Conservation (phyloP, 495 filamentous ascomycete species). For the Aspergillus indologenus region DNA sequence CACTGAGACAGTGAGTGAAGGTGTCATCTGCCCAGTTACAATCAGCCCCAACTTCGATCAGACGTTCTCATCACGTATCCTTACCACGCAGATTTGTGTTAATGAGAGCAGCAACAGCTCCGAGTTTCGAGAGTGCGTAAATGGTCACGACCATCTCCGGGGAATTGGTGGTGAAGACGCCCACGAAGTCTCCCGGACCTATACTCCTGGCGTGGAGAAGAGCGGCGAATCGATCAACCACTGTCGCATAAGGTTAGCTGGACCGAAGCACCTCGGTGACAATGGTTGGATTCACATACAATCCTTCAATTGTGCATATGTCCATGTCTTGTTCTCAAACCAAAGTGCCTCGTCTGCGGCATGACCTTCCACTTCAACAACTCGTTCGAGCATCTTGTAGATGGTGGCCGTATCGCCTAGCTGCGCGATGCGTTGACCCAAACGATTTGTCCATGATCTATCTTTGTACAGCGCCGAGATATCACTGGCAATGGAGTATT, state of each 20-base stretch:
- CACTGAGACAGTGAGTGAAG: conserved; percentile 76
- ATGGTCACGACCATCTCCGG: conserved; percentile 75
- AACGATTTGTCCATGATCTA: conserved; percentile 29
- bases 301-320: conserved; percentile 46
- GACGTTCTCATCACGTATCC: conserved; percentile 15
- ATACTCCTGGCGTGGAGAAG: conserved; percentile 37
- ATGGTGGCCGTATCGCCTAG: conserved; percentile 44
- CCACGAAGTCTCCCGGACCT: conserved; percentile 39
- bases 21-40: conserved; percentile 43
- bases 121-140: conserved; percentile 79
- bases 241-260: conserved; percentile 23
- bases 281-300: conserved; percentile 27
- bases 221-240: conserved; percentile 45
- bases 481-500: conserved; percentile 44
- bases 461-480: conserved; percentile 33
- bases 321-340: conserved; percentile 53
- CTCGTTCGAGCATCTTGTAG: conserved; percentile 44
- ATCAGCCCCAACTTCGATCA: conserved; percentile 1
- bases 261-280: background rate
- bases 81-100: conserved; percentile 82
- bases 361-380: conserved; percentile 37
- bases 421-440: conserved; percentile 37
- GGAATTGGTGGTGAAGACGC: conserved; percentile 62
- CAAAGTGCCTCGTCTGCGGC: conserved; percentile 41
- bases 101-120: conserved; percentile 81